phyloP scores from a whole-genome alignment of 2,329 filamentous ascomycete species.

The Trichoderma breve region DNA sequence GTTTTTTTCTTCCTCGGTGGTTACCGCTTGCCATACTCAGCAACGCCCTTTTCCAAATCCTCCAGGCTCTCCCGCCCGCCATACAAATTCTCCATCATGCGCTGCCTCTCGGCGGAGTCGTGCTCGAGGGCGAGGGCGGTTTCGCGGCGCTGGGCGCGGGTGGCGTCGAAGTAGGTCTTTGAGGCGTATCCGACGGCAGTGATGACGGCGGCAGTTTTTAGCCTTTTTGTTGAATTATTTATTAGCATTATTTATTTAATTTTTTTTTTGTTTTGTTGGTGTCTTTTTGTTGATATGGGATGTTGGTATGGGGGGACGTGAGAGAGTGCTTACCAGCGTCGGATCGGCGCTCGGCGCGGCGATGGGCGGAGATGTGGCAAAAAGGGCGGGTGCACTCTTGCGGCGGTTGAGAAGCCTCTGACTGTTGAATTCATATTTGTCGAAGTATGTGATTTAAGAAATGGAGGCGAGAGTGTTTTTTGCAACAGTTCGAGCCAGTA shows the following conservation, averaged over 20 bases:
- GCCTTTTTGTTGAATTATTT: conserved; percentile 24
- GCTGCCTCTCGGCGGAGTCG: conserved; percentile 36
- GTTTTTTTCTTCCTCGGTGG: not conserved
- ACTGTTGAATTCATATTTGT: not conserved
- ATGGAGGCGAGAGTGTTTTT: not conserved
- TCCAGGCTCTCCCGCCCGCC: conserved; percentile 49
- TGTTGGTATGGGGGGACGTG: not conserved
- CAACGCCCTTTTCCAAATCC: conserved; percentile 48
- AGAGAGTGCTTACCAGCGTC: conserved; percentile 30
- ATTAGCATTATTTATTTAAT: not conserved
- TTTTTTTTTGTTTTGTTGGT: not conserved
- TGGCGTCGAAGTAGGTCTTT: conserved; percentile 34
- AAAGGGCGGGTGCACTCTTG: conserved; percentile 35
- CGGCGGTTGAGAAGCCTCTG: conserved; percentile 34
- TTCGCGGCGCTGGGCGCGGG: conserved; percentile 29
- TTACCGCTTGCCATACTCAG: conserved; percentile 43
- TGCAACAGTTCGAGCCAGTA: not conserved
- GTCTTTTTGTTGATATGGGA: not conserved
- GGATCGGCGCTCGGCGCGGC: conserved; percentile 30
- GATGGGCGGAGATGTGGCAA: conserved; percentile 34
- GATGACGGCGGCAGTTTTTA: conserved; percentile 34
- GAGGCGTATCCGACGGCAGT: conserved; percentile 36
- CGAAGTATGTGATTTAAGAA: not conserved
- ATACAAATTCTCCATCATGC: conserved; percentile 48
- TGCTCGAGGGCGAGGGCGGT: conserved; percentile 35